phyloP scores from a whole-genome alignment of 768 basidiomycete genomes.

The Nidularia pulvinata region DNA sequence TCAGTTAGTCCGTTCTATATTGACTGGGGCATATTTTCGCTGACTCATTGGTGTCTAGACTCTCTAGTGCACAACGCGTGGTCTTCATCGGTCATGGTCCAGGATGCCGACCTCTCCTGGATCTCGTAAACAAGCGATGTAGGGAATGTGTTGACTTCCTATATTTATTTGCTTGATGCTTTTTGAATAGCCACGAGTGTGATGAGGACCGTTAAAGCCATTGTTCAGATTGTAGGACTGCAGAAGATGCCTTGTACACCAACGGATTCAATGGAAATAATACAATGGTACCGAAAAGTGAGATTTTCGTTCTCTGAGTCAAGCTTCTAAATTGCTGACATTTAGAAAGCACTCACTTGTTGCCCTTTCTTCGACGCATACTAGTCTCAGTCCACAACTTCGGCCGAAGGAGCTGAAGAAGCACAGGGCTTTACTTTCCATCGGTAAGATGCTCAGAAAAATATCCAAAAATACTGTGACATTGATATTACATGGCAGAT shows the following conservation, averaged over 20 bases:
- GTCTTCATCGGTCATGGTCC: slow-evolving; percentile 88
- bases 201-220: slow-evolving; percentile 62
- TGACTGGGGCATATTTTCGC: background rate
- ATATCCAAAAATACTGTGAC: background rate
- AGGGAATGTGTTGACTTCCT: slow-evolving; percentile 8
- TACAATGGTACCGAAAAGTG: slow-evolving; percentile 76
- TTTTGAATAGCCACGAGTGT: slow-evolving; percentile 38
- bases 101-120: slow-evolving; percentile 76
- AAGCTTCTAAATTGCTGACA: slow-evolving; percentile 3
- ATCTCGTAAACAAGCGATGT: slow-evolving; percentile 76
- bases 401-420: slow-evolving; percentile 48
- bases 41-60: slow-evolving; percentile 34
- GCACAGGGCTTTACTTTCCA: slow-evolving; percentile 63
- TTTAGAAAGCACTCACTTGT: slow-evolving; percentile 66
- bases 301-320: background rate
- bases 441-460: slow-evolving; percentile 42
- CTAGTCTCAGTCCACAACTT: slow-evolving; percentile 38
- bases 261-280: slow-evolving; percentile 52
- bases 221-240: slow-evolving; percentile 80
- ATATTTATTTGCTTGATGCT: background rate
- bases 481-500: slow-evolving; percentile 31
- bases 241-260: slow-evolving; percentile 54
- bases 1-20: slow-evolving; percentile 54
- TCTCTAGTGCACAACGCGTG: slow-evolving; percentile 72
- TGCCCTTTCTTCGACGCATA: slow-evolving; percentile 66